These are phyloP conservation scores for Rhizophagus clarus DNA, from an alignment of 192 early-diverging fungal genomes.

Conservation along the genomic window DNA sequence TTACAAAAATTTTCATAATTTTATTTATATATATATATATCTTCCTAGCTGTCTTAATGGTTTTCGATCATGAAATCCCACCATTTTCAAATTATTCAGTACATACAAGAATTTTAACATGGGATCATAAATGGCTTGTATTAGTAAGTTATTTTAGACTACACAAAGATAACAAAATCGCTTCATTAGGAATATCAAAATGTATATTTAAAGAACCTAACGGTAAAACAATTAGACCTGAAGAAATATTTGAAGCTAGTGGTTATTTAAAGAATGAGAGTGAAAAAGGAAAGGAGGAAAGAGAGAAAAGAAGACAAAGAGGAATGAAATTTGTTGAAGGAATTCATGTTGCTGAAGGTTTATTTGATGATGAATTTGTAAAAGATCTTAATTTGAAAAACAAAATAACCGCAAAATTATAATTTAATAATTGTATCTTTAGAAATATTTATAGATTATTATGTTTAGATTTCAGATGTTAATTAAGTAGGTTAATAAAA, in stretches of 20 bases:
- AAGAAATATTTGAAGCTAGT: background rate
- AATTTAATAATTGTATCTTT: background rate
- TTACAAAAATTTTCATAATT: background rate
- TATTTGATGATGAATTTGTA: background rate
- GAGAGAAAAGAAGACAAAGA: background rate
- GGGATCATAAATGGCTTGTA: conserved; percentile 58
- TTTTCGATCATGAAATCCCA: conserved; percentile 54
- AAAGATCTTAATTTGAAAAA: background rate
- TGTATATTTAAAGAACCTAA: conserved; percentile 16
- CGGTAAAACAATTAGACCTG: conserved; percentile 10
- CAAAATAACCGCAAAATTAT: background rate
- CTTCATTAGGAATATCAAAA: background rate
- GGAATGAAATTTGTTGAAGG: background rate
- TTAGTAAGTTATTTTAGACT: conserved; percentile 31
- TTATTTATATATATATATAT: background rate
- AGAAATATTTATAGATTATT: background rate
- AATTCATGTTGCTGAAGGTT: background rate
- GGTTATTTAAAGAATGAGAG: background rate
- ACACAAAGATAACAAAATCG: background rate
- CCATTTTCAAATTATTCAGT: conserved; percentile 49
- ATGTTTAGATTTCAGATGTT: no score
- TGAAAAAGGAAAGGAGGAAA: background rate
- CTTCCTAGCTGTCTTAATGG: background rate
- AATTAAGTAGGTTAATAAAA: no score
- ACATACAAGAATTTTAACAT: conserved; percentile 49